Conservation (phyloP, 78 protist species). For the Dictyostelium brefeldianum region DNA sequence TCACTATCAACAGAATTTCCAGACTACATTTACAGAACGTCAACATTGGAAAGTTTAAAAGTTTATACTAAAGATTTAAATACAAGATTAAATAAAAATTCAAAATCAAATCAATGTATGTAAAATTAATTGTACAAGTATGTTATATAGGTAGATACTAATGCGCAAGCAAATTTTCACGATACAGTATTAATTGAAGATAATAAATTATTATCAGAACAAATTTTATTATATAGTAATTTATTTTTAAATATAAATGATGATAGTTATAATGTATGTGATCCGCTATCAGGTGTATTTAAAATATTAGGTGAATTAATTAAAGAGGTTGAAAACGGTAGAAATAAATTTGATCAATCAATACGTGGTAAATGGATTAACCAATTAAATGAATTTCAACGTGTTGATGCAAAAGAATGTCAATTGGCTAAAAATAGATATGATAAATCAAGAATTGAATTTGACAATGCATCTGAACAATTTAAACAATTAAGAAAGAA, state of each 20-base stretch:
- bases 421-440: conserved; percentile 33
- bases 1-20: conserved; percentile 32
- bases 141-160: no score
- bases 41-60: conserved; percentile 32
- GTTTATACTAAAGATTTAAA: not conserved
- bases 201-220: conserved; percentile 1
- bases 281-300: not conserved
- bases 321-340: conserved; percentile 23
- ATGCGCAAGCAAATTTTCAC: no score
- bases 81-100: conserved; percentile 1
- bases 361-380: conserved; percentile 3
- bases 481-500: conserved; percentile 57
- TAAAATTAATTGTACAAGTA: no score
- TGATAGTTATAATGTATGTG: not conserved
- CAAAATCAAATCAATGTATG: conserved; percentile 36
- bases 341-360: conserved; percentile 42
- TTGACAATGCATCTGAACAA: conserved; percentile 62
- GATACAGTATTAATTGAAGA: conserved; percentile 1
- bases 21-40: conserved; percentile 13
- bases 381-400: conserved; percentile 28
- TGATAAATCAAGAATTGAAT: conserved; percentile 55
- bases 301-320: conserved; percentile 36
- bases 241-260: conserved; percentile 17
- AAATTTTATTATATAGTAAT: conserved; percentile 1
- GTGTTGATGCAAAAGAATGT: conserved; percentile 42